phyloP scores from a whole-genome alignment of 2,329 filamentous ascomycete species.

The Fusarium sp. region DNA sequence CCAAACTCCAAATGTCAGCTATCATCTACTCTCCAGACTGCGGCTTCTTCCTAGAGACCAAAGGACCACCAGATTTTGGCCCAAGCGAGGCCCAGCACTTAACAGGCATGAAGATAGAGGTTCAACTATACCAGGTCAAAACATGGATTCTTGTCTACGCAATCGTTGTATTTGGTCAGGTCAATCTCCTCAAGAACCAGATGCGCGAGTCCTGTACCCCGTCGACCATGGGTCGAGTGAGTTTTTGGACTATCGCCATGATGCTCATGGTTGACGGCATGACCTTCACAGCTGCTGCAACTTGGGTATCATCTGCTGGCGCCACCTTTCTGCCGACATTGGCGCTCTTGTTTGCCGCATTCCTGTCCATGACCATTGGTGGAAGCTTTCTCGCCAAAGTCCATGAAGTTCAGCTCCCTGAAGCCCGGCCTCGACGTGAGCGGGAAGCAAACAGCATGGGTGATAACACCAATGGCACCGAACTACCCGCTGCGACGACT shows the following conservation, averaged over 20 bases:
- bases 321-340: slow-evolving; percentile 68
- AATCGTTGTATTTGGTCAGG: slow-evolving; percentile 68
- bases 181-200: slow-evolving; percentile 70
- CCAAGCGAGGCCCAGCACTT: slow-evolving; percentile 65
- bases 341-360: slow-evolving; percentile 60
- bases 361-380: slow-evolving; percentile 67
- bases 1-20: slow-evolving; percentile 69
- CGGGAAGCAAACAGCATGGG: slow-evolving; percentile 38
- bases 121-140: slow-evolving; percentile 66
- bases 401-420: slow-evolving; percentile 66
- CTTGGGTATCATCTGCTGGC: slow-evolving; percentile 65
- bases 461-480: slow-evolving; percentile 27
- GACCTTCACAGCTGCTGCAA: slow-evolving; percentile 65
- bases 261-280: slow-evolving; percentile 73
- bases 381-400: slow-evolving; percentile 69
- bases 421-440: slow-evolving; percentile 63
- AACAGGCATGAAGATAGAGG: slow-evolving; percentile 69
- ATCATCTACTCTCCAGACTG: slow-evolving; percentile 76
- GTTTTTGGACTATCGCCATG: slow-evolving; percentile 69
- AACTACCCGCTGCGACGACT: slow-evolving; percentile 37
- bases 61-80: slow-evolving; percentile 67
- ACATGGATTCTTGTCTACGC: slow-evolving; percentile 68
- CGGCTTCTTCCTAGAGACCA: slow-evolving; percentile 72
- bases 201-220: slow-evolving; percentile 75
- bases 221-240: slow-evolving; percentile 73